These are phyloP conservation scores for Diplosphaera chodatii DNA, from an alignment of 139 green algal genomes.

Conservation along the genomic window DNA sequence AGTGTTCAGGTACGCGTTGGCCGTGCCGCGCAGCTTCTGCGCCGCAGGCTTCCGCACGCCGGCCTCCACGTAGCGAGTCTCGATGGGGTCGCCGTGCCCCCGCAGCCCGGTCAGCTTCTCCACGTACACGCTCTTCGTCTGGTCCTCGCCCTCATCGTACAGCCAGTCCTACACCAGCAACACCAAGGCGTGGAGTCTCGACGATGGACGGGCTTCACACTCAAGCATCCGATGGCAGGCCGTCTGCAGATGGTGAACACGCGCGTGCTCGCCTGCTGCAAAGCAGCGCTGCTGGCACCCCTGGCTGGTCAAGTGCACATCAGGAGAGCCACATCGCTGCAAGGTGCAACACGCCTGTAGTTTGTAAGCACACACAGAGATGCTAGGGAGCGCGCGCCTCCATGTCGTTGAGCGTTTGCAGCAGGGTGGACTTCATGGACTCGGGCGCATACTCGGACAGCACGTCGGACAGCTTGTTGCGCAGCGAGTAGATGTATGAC, in stretches of 20 bases:
- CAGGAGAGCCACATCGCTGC: no score
- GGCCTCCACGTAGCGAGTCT: conserved; percentile 39
- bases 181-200: no score
- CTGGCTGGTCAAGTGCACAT: no score
- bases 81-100: conserved; percentile 60
- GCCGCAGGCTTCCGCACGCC: conserved; percentile 19
- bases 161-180: conserved; percentile 99
- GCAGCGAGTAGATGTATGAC: conserved; percentile 87
- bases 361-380: neutral
- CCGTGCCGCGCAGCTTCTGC: conserved; percentile 15
- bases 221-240: no score
- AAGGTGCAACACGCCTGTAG: conserved; percentile 5
- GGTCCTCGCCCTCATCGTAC: conserved; percentile 98
- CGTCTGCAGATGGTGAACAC: no score
- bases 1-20: conserved; percentile 43
- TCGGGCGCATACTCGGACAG: conserved; percentile 60
- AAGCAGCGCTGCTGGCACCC: no score
- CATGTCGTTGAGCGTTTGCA: conserved; percentile 45
- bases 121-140: conserved; percentile 84
- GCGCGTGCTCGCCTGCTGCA: no score
- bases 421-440: conserved; percentile 52
- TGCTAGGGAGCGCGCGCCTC: conserved; percentile 6
- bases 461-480: conserved; percentile 66
- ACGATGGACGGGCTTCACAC: no score
- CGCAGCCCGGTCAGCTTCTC: conserved; percentile 86